Base-by-base conservation (phyloP, 2,329 filamentous ascomycete species). In the Trichophyton schoenleinii region DNA sequence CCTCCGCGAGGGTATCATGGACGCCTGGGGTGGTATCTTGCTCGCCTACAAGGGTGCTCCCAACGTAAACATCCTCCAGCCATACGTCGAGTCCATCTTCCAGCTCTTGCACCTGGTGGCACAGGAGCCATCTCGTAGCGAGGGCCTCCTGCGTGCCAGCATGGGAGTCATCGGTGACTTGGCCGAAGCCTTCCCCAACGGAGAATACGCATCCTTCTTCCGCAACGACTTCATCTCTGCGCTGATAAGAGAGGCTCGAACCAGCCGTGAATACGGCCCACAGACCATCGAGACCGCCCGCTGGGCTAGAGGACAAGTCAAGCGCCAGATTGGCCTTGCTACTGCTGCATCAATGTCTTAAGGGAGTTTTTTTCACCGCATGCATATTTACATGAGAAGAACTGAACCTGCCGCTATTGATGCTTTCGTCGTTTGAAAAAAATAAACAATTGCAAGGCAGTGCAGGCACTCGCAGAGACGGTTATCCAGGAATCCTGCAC, bases 101-200 rank as follows among this genome's bases (percentile, higher is more conserved):
- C 81, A 88, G 67, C 84, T 97, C 59, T 83, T 99, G 52, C 86
- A 88, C 70, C 82, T 85, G 64, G 87, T 97, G 68, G 87, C 87
- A 65, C 80, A 83, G 66, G 94, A 97, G 71, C 81, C 82, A 66
- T 95, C 94, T 79, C 88, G 91, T 68, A 96, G 90, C 70, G 94
- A 99, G 77, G 85, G 88, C 41, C 80, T 99, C 57, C 87, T 97
- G 81, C 84, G 94, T 67, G 89, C 92, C n/a, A 84, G 88, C 7
- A 97, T 97, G 89, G 94, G 94, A 74, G 91, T 97, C 61, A 89
- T 99, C 77, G 94, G 92, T 78, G 94, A 99, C 72, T 82, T 99
- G 66, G 90, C 92, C 57, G 92, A 97, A 70, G 86, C 91, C 0
- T 99, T 95, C 79, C 92, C 92, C 59, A 87, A 88, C 67, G 92